Conservation (phyloP, 2,329 filamentous ascomycete species). For the Teratosphaeria viscida region DNA sequence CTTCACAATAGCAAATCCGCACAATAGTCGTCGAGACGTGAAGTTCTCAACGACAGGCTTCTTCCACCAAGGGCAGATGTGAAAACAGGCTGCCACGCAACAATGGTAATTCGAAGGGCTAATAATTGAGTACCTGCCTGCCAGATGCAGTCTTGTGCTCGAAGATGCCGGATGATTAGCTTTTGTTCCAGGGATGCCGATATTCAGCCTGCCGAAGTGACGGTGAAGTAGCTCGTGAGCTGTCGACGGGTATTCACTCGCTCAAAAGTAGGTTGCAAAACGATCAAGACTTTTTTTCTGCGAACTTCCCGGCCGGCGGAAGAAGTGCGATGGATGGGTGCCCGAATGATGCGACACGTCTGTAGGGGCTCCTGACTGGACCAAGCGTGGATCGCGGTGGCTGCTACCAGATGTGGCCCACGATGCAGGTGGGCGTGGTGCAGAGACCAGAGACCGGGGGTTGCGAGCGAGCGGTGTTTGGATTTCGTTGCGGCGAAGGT, state of each 20-base stretch:
- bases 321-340: conserved; percentile 14
- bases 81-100: conserved; percentile 9
- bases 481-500: background rate
- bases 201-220: conserved; percentile 15
- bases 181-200: conserved; percentile 15
- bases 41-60: conserved; percentile 15
- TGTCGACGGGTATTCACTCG: conserved; percentile 13
- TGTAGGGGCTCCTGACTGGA: conserved; percentile 7
- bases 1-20: conserved; percentile 4
- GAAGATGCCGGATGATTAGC: conserved; percentile 18
- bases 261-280: conserved; percentile 12
- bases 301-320: conserved; percentile 26
- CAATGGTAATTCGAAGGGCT: conserved; percentile 18
- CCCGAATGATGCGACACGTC: conserved; percentile 5
- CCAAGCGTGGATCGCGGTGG: conserved; percentile 12
- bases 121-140: conserved; percentile 20
- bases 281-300: conserved; percentile 14
- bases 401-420: background rate
- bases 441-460: conserved; percentile 1
- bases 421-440: conserved; percentile 2
- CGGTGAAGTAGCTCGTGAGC: conserved; percentile 15
- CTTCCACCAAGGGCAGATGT: conserved; percentile 2
- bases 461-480: background rate
- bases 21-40: conserved; percentile 8
- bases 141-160: conserved; percentile 10